Percentiles rank a stretch among this genome's conserved stretches.
Conservation (phyloP, 1,284 basidiomycete genomes). For the Rhizoctonia solani region DNA sequence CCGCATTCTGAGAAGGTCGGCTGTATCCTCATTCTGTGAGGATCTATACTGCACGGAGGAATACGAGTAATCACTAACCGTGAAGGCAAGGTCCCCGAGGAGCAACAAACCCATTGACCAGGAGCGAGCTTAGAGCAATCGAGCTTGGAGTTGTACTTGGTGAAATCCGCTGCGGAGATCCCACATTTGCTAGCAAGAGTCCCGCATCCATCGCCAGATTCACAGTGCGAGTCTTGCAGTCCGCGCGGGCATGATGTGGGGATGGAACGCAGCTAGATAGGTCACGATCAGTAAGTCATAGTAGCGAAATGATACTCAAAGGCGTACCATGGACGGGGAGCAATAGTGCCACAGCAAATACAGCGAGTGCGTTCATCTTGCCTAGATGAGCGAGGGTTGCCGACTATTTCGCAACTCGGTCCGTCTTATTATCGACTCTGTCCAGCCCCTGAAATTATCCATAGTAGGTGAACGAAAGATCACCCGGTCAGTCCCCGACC, state of each 20-base stretch:
- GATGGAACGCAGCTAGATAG: not conserved
- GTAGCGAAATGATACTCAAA: too few relatives aligned
- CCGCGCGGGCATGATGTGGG: not conserved
- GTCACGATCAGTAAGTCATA: too few relatives aligned
- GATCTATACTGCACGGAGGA: not conserved
- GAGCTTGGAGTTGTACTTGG: constrained; percentile 23
- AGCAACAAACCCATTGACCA: constrained; percentile 27
- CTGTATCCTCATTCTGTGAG: not conserved
- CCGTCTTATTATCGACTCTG: too few relatives aligned
- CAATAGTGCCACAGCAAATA: too few relatives aligned
- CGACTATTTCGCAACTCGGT: too few relatives aligned
- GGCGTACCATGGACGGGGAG: too few relatives aligned
- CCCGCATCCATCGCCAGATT: constrained; percentile 5
- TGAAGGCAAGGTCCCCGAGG: constrained; percentile 16
- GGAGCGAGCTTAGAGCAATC: constrained; percentile 11
- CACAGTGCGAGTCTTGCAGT: constrained; percentile 12
- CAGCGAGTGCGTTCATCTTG: too few relatives aligned
- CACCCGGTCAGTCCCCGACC: too few relatives aligned
- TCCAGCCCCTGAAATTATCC: too few relatives aligned
- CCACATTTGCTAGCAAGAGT: constrained; percentile 21
- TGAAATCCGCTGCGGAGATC: constrained; percentile 15
- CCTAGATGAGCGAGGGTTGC: too few relatives aligned
- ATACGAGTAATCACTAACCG: not conserved
- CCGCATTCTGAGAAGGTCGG: constrained; percentile 11
- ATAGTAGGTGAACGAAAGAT: too few relatives aligned